phyloP scores from a whole-genome alignment of 306 rosid species.

The Trifolium pratense region DNA sequence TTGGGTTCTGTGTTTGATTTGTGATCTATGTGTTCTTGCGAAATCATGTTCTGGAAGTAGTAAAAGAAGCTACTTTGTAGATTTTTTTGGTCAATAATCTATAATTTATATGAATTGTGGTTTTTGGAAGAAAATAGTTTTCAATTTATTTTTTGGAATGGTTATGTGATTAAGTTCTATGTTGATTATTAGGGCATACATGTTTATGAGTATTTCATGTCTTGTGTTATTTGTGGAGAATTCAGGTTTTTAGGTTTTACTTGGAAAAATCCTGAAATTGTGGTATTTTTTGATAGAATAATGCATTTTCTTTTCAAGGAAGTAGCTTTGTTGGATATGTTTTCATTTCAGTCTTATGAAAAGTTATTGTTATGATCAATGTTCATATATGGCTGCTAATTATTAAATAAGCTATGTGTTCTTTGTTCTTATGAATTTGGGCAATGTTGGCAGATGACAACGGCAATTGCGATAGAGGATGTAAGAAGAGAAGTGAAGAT shows the following conservation, averaged over 20 bases:
- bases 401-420: slow-evolving; percentile 23
- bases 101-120: slow-evolving; percentile 28
- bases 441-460: slow-evolving; percentile 73
- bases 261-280: slow-evolving; percentile 21
- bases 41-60: slow-evolving; percentile 11
- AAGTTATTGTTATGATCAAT: slow-evolving; percentile 12
- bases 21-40: slow-evolving; percentile 23
- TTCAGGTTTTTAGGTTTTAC: slow-evolving; percentile 17
- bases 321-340: slow-evolving; percentile 19
- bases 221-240: slow-evolving; percentile 31
- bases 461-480: slow-evolving; percentile 84
- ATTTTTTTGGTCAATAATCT: slow-evolving; percentile 10
- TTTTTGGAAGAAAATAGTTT: slow-evolving; percentile 24
- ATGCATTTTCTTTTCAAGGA: slow-evolving; percentile 1
- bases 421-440: slow-evolving; percentile 42
- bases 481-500: slow-evolving; percentile 91
- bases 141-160: neutral
- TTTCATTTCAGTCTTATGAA: slow-evolving; percentile 32
- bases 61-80: slow-evolving; percentile 15
- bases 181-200: slow-evolving; percentile 7
- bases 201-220: slow-evolving; percentile 29
- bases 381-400: slow-evolving; percentile 33
- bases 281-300: slow-evolving; percentile 21
- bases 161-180: slow-evolving; percentile 17
- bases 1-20: slow-evolving; percentile 29